Conservation (phyloP, 352 stramenopile genomes). For the Globisporangium perplexum region DNA sequence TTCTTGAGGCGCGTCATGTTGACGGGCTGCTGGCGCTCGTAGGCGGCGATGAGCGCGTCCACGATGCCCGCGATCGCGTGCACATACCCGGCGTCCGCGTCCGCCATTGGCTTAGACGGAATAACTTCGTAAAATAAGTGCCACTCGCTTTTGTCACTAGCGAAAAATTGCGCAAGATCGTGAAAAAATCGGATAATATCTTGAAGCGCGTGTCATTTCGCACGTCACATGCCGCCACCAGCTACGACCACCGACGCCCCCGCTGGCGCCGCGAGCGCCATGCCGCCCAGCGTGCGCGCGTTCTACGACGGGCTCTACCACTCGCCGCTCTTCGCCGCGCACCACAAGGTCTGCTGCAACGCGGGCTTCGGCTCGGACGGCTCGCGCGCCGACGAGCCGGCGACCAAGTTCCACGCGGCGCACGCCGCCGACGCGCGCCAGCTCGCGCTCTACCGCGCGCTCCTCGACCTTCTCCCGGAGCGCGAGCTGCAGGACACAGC, state of each 20-base stretch:
- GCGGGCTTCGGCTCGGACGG: constrained; percentile 36
- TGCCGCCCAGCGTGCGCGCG: constrained; percentile 36
- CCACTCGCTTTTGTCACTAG: too few species aligned
- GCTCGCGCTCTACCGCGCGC: constrained; percentile 52
- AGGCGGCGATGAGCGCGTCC: constrained; percentile 87
- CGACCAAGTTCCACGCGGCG: constrained; percentile 22
- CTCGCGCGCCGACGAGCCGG: neutral
- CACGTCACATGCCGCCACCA: neutral
- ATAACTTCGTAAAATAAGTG: too few species aligned
- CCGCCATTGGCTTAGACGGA: too few species aligned
- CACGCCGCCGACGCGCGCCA: constrained; percentile 37
- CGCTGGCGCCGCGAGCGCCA: too few species aligned
- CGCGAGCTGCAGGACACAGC: constrained; percentile 14
- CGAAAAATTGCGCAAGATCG: too few species aligned
- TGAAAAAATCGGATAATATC: too few species aligned
- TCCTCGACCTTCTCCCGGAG: constrained; percentile 33
- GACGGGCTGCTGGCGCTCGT: constrained; percentile 83
- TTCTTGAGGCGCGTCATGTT: constrained; percentile 95
- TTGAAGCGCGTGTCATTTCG: neutral
- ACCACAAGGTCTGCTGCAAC: constrained; percentile 71
- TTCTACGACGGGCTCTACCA: constrained; percentile 80
- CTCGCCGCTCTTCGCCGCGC: constrained; percentile 52
- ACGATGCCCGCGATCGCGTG: constrained; percentile 90
- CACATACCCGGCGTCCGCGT: constrained; percentile 42
- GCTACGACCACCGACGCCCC: too few species aligned